A percentile compares a stretch with the other conserved stretches of the same genome.
phyloP scores from a whole-genome alignment of 176 grass and related monocot genomes.

The Tuctoria greenei region DNA sequence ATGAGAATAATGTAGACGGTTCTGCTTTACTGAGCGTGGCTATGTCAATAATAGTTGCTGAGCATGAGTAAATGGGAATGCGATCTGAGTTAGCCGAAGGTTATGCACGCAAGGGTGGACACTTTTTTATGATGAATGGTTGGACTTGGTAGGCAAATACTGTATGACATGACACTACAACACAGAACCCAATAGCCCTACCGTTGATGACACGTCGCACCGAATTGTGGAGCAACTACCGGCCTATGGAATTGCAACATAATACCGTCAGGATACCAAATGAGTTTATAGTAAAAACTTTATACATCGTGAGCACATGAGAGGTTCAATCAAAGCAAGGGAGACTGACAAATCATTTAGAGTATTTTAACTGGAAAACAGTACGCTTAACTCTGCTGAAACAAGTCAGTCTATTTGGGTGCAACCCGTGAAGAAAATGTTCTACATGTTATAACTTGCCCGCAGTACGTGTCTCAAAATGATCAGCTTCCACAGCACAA shows the following conservation, averaged over 20 bases:
- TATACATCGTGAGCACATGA: not conserved
- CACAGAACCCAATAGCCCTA: not conserved
- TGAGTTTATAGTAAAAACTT: not conserved
- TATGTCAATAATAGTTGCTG: conserved; percentile 15
- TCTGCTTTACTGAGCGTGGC: not conserved
- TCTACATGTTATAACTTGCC: conserved; percentile 10
- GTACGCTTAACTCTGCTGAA: not conserved
- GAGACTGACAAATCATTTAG: not conserved
- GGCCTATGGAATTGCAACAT: not conserved
- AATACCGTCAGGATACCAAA: not conserved
- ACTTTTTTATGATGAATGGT: not conserved
- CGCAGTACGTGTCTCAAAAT: not conserved
- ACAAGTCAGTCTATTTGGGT: not conserved
- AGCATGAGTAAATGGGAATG: not conserved
- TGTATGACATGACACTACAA: not conserved
- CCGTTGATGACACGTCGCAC: not conserved
- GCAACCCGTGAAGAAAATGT: not conserved
- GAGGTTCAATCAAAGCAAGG: not conserved
- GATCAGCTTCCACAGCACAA: not conserved
- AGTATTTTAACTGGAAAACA: not conserved
- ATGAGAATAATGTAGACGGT: conserved; percentile 19
- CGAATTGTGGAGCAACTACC: not conserved
- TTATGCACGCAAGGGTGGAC: not conserved
- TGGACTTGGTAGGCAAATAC: not conserved
- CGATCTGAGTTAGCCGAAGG: not conserved